Evolutionary conservation across 805 yeast genomes (phyloP).

Genomic region (Priceomyces melissophilus): DNA sequence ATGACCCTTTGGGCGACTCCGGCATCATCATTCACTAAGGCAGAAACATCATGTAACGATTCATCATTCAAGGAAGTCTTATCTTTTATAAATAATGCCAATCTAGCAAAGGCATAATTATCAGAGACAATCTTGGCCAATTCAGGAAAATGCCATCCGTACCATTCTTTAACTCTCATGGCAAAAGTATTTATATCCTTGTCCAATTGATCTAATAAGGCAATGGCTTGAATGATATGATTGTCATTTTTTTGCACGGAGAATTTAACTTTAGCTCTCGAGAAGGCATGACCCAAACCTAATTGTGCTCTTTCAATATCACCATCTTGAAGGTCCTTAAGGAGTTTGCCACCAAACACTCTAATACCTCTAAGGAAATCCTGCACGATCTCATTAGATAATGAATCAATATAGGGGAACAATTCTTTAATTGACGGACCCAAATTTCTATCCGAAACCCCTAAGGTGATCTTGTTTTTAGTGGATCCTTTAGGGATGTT

Average conservation of each 20-base stretch:
- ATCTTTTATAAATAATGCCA: slow-evolving; percentile 80
- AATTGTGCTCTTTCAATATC: slow-evolving; percentile 97
- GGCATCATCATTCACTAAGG: slow-evolving; percentile 85
- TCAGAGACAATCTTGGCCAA: slow-evolving; percentile 88
- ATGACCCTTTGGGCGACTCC: slow-evolving; percentile 84
- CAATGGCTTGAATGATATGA: slow-evolving; percentile 98
- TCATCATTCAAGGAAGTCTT: slow-evolving; percentile 86
- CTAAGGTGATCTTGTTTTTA: slow-evolving; percentile 68
- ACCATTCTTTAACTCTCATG: slow-evolving; percentile 98
- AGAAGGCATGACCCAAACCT: slow-evolving; percentile 98
- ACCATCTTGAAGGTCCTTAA: slow-evolving; percentile 89
- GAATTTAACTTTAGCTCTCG: slow-evolving; percentile 98
- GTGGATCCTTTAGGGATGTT: slow-evolving; percentile 80
- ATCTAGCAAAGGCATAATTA: slow-evolving; percentile 80
- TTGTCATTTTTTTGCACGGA: slow-evolving; percentile 98
- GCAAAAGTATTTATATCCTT: slow-evolving; percentile 97
- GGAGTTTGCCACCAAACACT: slow-evolving; percentile 80
- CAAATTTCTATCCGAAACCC: slow-evolving; percentile 89
- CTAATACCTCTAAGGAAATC: slow-evolving; percentile 95
- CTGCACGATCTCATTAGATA: slow-evolving; percentile 88
- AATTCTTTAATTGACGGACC: slow-evolving; percentile 95
- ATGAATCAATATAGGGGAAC: slow-evolving; percentile 86
- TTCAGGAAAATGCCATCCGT: slow-evolving; percentile 99
- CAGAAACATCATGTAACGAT: slow-evolving; percentile 90
- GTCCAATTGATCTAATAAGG: slow-evolving; percentile 93